Conservation (phyloP, 1,284 basidiomycete genomes). For the Cutaneotrichosporon sp. region DNA sequence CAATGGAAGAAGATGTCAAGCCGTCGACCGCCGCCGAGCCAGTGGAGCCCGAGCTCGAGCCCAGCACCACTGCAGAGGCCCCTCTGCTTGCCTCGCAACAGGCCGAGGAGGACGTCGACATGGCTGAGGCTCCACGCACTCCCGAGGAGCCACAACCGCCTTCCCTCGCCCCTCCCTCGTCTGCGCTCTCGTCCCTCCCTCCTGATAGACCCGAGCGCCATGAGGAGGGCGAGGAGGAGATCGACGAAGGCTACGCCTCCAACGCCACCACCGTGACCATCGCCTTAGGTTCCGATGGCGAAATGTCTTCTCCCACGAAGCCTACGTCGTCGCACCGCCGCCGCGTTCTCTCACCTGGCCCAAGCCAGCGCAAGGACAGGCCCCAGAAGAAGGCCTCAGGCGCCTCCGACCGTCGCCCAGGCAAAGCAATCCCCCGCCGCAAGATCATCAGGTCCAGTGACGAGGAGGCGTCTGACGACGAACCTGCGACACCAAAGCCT, state of each 20-base stretch:
- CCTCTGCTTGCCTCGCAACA: neutral
- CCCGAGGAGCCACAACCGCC: neutral
- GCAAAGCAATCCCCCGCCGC: constrained; percentile 5
- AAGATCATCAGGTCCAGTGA: constrained; percentile 26
- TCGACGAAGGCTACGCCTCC: constrained; percentile 32
- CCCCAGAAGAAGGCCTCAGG: neutral
- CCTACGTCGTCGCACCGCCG: neutral
- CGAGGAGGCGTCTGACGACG: constrained; percentile 18
- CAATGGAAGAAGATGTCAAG: neutral
- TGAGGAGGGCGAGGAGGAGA: constrained; percentile 22
- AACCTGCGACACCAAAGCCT: neutral
- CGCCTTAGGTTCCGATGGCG: constrained; percentile 21
- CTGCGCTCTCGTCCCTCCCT: constrained; percentile 19
- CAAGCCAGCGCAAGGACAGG: neutral
- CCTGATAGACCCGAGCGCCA: constrained; percentile 2
- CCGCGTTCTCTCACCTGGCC: neutral
- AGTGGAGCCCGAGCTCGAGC: too few species aligned
- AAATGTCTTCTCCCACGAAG: constrained; percentile 10
- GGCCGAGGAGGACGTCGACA: constrained; percentile 8
- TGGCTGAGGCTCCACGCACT: constrained; percentile 1
- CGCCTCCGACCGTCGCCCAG: neutral
- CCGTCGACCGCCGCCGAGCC: neutral
- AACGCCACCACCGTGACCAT: constrained; percentile 44
- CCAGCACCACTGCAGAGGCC: neutral
- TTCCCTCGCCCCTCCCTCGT: constrained; percentile 9